A percentile compares a stretch with the other conserved stretches of the same genome.
These are phyloP conservation scores for Alternaria infectoria DNA, from an alignment of 2,329 filamentous ascomycete genomes.

Conservation along the genomic window DNA sequence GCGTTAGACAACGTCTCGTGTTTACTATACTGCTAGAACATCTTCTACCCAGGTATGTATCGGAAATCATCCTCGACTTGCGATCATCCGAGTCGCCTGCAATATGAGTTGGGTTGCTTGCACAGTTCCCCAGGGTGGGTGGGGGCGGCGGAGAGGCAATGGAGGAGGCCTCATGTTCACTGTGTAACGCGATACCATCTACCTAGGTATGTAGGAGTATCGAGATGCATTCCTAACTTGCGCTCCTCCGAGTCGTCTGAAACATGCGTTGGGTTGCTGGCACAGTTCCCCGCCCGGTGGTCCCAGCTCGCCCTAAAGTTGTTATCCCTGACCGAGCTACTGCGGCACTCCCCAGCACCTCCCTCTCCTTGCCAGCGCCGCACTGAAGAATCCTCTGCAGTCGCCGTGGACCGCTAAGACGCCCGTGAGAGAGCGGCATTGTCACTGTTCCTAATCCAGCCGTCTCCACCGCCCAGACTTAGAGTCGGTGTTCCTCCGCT, in stretches of 20 bases:
- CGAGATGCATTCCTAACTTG: not conserved
- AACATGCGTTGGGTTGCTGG: constrained; percentile 5
- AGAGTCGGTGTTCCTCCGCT: constrained; percentile 21
- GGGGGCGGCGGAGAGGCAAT: no score
- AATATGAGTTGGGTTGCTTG: no score
- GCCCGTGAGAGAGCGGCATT: constrained; percentile 21
- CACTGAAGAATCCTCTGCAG: constrained; percentile 23
- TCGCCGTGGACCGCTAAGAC: constrained; percentile 21
- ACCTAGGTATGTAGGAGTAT: not conserved
- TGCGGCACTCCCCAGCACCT: constrained; percentile 21
- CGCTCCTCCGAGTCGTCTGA: not conserved
- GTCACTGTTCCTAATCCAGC: constrained; percentile 10
- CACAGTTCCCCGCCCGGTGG: constrained; percentile 10
- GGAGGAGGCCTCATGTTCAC: not conserved
- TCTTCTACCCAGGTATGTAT: not conserved
- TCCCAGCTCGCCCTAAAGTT: constrained; percentile 14
- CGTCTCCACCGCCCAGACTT: constrained; percentile 18
- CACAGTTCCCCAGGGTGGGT: no score
- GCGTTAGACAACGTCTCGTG: not conserved
- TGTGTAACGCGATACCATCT: not conserved
- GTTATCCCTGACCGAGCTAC: constrained; percentile 42
- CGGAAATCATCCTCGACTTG: not conserved
- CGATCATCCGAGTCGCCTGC: not conserved
- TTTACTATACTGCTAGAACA: not conserved
- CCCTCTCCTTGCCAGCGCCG: constrained; percentile 21